Base-by-base conservation (phyloP, 2,329 filamentous ascomycete species). In the Trichoderma atroviride region DNA sequence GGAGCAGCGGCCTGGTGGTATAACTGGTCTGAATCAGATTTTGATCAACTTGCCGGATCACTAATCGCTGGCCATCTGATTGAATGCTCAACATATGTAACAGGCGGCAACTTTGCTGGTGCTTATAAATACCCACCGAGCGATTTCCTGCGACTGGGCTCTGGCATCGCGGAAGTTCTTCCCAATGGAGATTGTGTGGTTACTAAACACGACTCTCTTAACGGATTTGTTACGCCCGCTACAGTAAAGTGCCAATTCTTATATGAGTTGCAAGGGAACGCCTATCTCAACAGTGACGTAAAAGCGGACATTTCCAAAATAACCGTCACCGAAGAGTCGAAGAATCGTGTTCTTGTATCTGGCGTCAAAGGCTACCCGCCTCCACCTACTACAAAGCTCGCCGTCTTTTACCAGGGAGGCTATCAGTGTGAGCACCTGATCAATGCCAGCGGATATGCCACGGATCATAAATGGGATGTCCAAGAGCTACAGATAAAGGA, bases 1-100 rank as follows among this genome's bases (percentile, higher is more conserved):
- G 85, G 81, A 0, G 83, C 83, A 0, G 84, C 85, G 0, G 83
- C 82, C 78, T 86, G 79, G 73, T 87, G 85, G 84, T 79, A 86
- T 71, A 76, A 77, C 1, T 87, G 85, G 85, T 66, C 69, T 0
- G 79, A 81, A 35, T 78, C 75, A 0, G 78, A 82, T 52, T 85
- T 82, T 66, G 80, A 87, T 70, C 72, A 78, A 31, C 80, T 87
- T 9, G 84, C 84, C 1, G 81, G 82, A 0, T 76, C 82, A 0
- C 70, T 86, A 0, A 76, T 86, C 29, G 83, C 82, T 1, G 83
- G 82, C 1, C 83, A 86, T 75, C 74, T 85, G n/a, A 85, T 85
- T 67, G 84, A 86, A 70, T 86, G 84, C 72, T 82, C 80, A 3
- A 78, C 82, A 0, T 87, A 87, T 71, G 82, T 84, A 2, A 85